phyloP scores from a whole-genome alignment of 345 rosid genomes.

The Dovyalis caffra region DNA sequence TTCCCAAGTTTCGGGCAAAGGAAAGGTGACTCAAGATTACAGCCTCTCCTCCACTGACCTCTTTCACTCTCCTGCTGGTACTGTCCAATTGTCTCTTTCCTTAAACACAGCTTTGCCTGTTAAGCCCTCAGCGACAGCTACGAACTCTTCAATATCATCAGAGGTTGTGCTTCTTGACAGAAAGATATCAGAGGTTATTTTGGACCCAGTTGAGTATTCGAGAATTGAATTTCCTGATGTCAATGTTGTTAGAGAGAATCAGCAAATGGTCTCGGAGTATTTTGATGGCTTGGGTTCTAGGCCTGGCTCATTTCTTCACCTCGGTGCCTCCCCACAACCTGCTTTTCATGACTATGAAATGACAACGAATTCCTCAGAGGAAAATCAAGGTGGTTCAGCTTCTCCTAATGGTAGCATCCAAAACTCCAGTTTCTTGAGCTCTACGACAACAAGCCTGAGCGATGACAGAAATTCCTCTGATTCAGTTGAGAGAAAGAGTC shows the following conservation, averaged over 20 bases:
- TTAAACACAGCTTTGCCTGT: conserved; percentile 38
- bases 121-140: conserved; percentile 19
- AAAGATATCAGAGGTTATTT: conserved; percentile 40
- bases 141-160: conserved; percentile 68
- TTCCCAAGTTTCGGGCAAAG: conserved; percentile 65
- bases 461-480: conserved; percentile 68
- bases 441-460: conserved; percentile 73
- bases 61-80: conserved; percentile 93
- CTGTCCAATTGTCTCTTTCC: conserved; percentile 63
- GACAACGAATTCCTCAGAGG: conserved; percentile 45
- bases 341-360: conserved; percentile 47
- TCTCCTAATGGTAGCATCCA: conserved; percentile 45
- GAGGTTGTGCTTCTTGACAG: conserved; percentile 80
- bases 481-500: conserved; percentile 48
- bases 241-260: conserved; percentile 60
- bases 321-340: conserved; percentile 50
- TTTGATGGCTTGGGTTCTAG: conserved; percentile 49
- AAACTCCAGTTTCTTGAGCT: conserved; percentile 55
- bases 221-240: conserved; percentile 91
- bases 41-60: conserved; percentile 92
- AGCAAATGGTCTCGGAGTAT: conserved; percentile 74
- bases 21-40: conserved; percentile 62
- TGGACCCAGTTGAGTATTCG: conserved; percentile 70
- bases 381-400: conserved; percentile 27
- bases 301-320: conserved; percentile 56